Evolutionary conservation across 2,329 filamentous ascomycete species (phyloP), one percentile per base, ranked within the genome.

Genomic region (Aspergillus latus): DNA sequence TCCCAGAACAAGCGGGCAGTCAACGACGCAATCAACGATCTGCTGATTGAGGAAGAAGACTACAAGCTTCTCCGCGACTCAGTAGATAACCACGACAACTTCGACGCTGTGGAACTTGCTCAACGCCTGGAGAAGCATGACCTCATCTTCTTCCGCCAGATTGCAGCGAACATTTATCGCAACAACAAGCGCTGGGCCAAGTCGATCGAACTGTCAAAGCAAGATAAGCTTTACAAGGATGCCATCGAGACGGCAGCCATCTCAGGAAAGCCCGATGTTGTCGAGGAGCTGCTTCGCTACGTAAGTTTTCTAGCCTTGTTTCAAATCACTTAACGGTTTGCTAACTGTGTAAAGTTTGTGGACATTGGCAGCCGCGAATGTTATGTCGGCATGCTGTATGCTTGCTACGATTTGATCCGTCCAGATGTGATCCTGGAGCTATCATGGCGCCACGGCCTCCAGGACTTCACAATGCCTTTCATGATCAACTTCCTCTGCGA

Each of bases 181-280:
- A 99, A 97, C 84, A 97, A 96, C 82, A 97, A 97, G 88, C 86
- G 94, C 62, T 99, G 95, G 95, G 93, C 97, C 80, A 97, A 97
- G 80, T 97, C 92, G 3, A 99, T 99, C 74, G 86, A 91, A 34
- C 81, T 99, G 46, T 97, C 93, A 13, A 99, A 99, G 83, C 93
- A 99, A 75, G 94, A 99, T 81, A 97, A 97, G 84, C 82, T 99
- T 13, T 99, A 94, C 88, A 97, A 97, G 82, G 94, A 99, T 78
- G 94, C 95, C 28, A 97, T 99, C 62, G 94, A 99, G 82, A 99
- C 94, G 11, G 86, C 95, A 32, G 94, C 94, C 29, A 89, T 97
- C 54, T 97, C 93, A 50, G 82, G 84, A 72, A 97, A 97, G 84
- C 72, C 83, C 10, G 92, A 97, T 30, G 89, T 97, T 65, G 93